Conservation (phyloP, 1,139 yeast species). For the Debaryomyces sp. region DNA sequence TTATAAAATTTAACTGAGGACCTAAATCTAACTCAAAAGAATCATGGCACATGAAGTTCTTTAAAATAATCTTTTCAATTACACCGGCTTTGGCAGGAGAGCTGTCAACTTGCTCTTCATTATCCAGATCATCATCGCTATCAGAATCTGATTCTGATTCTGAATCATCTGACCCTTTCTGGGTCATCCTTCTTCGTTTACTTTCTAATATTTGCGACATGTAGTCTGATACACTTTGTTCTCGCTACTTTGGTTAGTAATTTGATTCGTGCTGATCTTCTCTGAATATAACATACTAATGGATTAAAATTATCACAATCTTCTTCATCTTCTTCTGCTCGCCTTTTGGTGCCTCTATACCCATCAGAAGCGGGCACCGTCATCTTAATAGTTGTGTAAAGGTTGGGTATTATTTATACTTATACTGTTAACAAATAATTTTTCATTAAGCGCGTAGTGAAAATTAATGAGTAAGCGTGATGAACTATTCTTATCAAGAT, state of each 20-base stretch:
- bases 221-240: slow-evolving; percentile 16
- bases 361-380: slow-evolving; percentile 6
- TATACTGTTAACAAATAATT: background rate
- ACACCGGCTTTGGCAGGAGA: slow-evolving; percentile 53
- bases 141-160: slow-evolving; percentile 9
- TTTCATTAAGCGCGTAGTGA: slow-evolving; percentile 1
- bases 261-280: background rate
- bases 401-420: background rate
- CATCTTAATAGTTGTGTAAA: background rate
- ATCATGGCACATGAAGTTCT: slow-evolving; percentile 84
- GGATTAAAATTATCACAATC: slow-evolving; percentile 14
- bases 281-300: slow-evolving; percentile 9
- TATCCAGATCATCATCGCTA: slow-evolving; percentile 6
- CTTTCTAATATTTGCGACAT: slow-evolving; percentile 19
- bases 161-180: slow-evolving; percentile 9
- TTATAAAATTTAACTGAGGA: slow-evolving; percentile 84
- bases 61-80: slow-evolving; percentile 57
- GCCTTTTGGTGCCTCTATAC: slow-evolving; percentile 5
- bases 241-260: slow-evolving; percentile 16
- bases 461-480: background rate
- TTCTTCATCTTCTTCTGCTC: background rate
- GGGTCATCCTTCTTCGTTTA: slow-evolving; percentile 13
- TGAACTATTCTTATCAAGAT: background rate
- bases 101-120: slow-evolving; percentile 10
- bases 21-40: slow-evolving; percentile 77